Conservation (phyloP, 352 stramenopile species). For the Phytophthora capsici region DNA sequence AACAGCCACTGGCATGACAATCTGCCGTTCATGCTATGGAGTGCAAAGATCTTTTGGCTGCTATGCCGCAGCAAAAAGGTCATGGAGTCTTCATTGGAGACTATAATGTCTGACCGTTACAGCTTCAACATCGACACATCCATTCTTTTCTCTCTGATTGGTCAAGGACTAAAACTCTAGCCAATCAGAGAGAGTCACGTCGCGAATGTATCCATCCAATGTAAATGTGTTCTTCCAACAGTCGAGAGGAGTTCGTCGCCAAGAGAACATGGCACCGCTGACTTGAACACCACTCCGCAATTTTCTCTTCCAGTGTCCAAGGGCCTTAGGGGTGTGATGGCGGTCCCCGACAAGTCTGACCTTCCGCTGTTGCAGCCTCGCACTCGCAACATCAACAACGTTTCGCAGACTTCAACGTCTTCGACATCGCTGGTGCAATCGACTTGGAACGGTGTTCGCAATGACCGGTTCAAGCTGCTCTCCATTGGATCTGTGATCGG, state of each 20-base stretch:
- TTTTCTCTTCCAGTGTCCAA: slow-evolving; percentile 13
- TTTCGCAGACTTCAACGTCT: slow-evolving; percentile 21
- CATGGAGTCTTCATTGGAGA: not conserved
- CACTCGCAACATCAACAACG: slow-evolving; percentile 9
- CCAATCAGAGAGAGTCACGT: slow-evolving; percentile 17
- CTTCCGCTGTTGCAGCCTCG: slow-evolving; percentile 47
- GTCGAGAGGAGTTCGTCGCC: slow-evolving; percentile 18
- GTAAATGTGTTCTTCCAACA: slow-evolving; percentile 26
- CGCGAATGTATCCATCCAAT: slow-evolving; percentile 26
- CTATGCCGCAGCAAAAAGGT: too few relatives aligned
- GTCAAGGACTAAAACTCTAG: slow-evolving; percentile 1
- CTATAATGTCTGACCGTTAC: slow-evolving; percentile 13
- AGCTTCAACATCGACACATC: slow-evolving; percentile 21
- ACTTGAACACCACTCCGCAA: slow-evolving; percentile 16
- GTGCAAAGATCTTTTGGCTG: too few relatives aligned
- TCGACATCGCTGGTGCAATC: slow-evolving; percentile 17
- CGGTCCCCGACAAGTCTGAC: slow-evolving; percentile 34
- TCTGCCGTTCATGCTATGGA: too few relatives aligned
- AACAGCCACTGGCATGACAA: too few relatives aligned
- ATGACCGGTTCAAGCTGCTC: slow-evolving; percentile 46
- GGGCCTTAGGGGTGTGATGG: slow-evolving; percentile 20
- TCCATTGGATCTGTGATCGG: slow-evolving; percentile 52
- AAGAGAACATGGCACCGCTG: slow-evolving; percentile 18
- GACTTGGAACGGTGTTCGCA: slow-evolving; percentile 26
- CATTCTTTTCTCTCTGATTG: slow-evolving; percentile 30